Base-by-base conservation (phyloP, 139 green algal species). In the Microglena sp. region DNA sequence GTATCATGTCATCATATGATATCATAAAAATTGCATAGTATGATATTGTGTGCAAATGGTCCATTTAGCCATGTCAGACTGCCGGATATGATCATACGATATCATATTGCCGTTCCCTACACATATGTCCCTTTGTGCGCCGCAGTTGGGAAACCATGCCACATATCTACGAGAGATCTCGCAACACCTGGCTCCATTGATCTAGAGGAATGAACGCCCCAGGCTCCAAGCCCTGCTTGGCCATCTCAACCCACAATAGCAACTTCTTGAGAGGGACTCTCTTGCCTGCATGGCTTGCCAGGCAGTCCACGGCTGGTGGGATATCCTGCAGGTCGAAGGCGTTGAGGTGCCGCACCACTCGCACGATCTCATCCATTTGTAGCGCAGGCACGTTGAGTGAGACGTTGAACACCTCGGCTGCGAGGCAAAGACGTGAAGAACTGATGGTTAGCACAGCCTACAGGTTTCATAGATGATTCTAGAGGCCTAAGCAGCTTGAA, bases 221-320 rank as follows among this genome's bases (percentile, higher is more conserved):
- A 30, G 11, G 22, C 6, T 7, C 15, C 56, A 57, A 26, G 15
- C 24, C 5, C 34, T 92, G 86, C 60, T 85, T 73, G 2, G 93
- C 93, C 79, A 97, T 88, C 80, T 98, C 93, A 3, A 98, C 27
- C 74, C 97, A 87, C 79, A 97, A 80, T 55, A 99, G 80, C 62
- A 99, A 78, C 58, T 86, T 84, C 83, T 99, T 99, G 67, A 99
- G 91, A 35, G 93, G 83, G 62, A 96, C 79, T 24, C 68, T 45
- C 66, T 74, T 74, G 40, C 65, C 55, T 5, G 22, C 40, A 58
- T 69, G 63, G 15, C 31, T 71, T 0, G 73, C 69, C 46, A 89
- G 54, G 32, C 63, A 50, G 56, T 82, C 72, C 26, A 83, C 71
- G 7, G 74, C 80, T 27, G 70, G 56, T 22, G 70, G 60, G 33